These are phyloP conservation scores for Bertia moriformis DNA, from an alignment of 2,329 filamentous ascomycete species.

Conservation along the genomic window DNA sequence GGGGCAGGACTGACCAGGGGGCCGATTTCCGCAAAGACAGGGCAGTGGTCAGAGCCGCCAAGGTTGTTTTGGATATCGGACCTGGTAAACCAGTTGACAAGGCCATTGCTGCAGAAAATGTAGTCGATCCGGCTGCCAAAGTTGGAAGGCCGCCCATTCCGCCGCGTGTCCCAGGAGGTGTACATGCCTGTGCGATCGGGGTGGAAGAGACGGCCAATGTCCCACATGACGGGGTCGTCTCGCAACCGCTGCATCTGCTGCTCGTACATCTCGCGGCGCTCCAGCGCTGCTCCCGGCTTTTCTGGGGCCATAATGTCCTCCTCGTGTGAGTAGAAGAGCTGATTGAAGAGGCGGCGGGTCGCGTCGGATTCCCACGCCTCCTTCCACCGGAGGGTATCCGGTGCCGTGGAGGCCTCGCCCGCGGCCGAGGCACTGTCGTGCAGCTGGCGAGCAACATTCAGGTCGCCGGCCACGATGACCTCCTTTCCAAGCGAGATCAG, in stretches of 20 bases:
- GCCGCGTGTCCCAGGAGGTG: constrained; percentile 90
- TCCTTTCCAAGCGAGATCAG: constrained; percentile 66
- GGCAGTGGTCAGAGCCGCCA: constrained; percentile 91
- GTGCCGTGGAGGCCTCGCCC: constrained; percentile 52
- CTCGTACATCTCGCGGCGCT: no score
- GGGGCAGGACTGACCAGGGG: constrained; percentile 41
- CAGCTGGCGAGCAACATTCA: constrained; percentile 62
- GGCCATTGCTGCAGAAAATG: constrained; percentile 65
- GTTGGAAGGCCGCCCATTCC: constrained; percentile 90
- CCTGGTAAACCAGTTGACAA: constrained; percentile 66
- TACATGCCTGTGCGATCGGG: constrained; percentile 74
- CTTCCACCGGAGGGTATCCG: constrained; percentile 66
- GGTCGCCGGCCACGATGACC: constrained; percentile 72
- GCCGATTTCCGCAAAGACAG: constrained; percentile 66
- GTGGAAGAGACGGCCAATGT: constrained; percentile 75
- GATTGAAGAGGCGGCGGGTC: constrained; percentile 68
- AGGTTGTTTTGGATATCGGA: constrained; percentile 85
- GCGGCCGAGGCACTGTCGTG: constrained; percentile 65
- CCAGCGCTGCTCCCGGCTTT: no score
- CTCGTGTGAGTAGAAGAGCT: constrained; percentile 61
- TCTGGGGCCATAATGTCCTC: no score
- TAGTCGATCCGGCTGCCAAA: constrained; percentile 91
- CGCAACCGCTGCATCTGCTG: no score
- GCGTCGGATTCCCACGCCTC: constrained; percentile 39
- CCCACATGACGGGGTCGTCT: constrained; percentile 62